phyloP scores from a whole-genome alignment of 208 protist species.

The Angomonas deanei region DNA sequence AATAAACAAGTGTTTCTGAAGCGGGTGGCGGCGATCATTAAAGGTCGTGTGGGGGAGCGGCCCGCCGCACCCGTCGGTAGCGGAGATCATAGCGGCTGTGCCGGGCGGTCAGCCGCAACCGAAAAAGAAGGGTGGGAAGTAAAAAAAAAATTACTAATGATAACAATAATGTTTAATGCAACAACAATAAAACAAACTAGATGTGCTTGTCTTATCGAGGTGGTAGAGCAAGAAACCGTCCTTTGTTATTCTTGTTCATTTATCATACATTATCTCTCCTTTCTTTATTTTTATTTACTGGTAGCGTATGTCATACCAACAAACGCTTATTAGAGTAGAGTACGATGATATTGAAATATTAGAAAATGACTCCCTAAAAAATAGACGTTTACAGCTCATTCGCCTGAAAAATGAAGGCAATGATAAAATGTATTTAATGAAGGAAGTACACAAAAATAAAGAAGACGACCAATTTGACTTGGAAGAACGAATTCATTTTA shows the following conservation, averaged over 20 bases:
- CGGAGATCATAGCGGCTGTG: constrained; percentile 28
- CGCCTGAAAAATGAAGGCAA: background rate
- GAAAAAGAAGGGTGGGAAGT: constrained; percentile 19
- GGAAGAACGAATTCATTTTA: background rate
- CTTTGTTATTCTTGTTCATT: background rate
- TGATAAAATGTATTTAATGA: background rate
- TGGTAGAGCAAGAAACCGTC: background rate
- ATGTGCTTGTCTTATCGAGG: too few species aligned
- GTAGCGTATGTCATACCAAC: too few species aligned
- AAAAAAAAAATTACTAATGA: background rate
- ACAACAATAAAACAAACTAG: too few species aligned
- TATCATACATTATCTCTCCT: background rate
- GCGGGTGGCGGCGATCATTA: constrained; percentile 65
- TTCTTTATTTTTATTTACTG: constrained; percentile 3
- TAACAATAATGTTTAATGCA: constrained; percentile 2
- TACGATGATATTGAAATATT: too few species aligned
- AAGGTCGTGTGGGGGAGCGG: constrained; percentile 31
- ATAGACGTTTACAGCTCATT: too few species aligned
- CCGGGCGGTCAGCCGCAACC: constrained; percentile 35
- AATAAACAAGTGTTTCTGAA: constrained; percentile 74
- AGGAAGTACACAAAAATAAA: background rate
- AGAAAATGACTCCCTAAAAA: too few species aligned
- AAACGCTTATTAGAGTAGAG: too few species aligned
- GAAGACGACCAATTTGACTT: background rate
- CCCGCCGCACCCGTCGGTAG: constrained; percentile 31